These are phyloP conservation scores for Penicillium sp. DNA, from an alignment of 2,329 filamentous ascomycete genomes.

Conservation along the genomic window DNA sequence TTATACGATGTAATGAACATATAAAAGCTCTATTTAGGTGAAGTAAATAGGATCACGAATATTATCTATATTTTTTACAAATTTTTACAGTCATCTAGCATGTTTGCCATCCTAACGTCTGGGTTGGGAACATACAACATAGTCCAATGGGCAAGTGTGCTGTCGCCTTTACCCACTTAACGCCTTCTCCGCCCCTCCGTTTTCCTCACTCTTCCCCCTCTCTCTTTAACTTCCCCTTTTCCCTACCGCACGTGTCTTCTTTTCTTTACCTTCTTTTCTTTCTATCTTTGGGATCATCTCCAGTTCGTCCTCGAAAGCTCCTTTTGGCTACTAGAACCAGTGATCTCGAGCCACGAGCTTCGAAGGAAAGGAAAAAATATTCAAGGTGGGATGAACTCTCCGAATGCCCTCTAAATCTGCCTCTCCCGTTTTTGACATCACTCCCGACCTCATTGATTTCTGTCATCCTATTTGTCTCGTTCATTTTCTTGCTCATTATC, in stretches of 20 bases:
- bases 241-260: not conserved
- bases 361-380: not conserved
- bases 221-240: conserved; percentile 7
- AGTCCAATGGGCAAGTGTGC: not conserved
- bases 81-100: no score
- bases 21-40: no score
- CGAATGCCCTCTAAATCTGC: not conserved
- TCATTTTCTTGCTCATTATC: not conserved
- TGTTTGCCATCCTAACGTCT: no score
- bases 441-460: not conserved
- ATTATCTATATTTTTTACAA: no score
- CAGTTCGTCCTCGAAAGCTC: not conserved
- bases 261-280: not conserved
- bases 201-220: conserved; percentile 8
- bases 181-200: conserved; percentile 6
- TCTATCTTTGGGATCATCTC: not conserved
- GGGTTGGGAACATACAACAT: no score
- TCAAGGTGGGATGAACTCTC: conserved; percentile 16
- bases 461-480: not conserved
- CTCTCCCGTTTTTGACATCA: conserved; percentile 1
- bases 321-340: not conserved
- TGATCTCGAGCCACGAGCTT: not conserved
- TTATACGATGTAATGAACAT: no score
- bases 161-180: not conserved
- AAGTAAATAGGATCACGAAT: no score